Conservation (phyloP, 495 filamentous ascomycete genomes). For the Tuber melanosporum region DNA sequence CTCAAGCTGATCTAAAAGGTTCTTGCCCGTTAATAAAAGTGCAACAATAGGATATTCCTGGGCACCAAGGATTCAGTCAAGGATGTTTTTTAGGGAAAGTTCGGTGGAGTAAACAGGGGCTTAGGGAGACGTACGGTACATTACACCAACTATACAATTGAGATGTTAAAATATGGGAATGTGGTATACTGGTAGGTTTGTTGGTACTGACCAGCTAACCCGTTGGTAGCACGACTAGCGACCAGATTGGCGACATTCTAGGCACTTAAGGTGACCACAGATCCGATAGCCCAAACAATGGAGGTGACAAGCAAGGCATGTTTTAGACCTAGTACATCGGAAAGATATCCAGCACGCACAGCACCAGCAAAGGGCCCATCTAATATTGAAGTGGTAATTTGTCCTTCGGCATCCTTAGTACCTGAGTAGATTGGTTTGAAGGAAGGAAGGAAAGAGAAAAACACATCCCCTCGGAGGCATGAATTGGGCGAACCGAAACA, state of each 20-base stretch:
- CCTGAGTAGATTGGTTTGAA: not conserved
- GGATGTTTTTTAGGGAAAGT: constrained; percentile 59
- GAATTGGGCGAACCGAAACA: constrained; percentile 54
- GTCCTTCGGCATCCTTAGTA: not conserved
- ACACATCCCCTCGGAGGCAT: constrained; percentile 35
- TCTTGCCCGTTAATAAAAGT: constrained; percentile 57
- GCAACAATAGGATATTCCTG: constrained; percentile 66
- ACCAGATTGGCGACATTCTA: constrained; percentile 69
- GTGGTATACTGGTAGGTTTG: not conserved
- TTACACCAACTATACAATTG: constrained; percentile 55
- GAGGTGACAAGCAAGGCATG: constrained; percentile 43
- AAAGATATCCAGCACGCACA: constrained; percentile 58
- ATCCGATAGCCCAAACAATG: constrained; percentile 53
- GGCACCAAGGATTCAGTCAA: constrained; percentile 63
- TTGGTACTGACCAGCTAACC: constrained; percentile 47
- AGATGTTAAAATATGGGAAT: not conserved
- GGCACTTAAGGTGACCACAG: constrained; percentile 61
- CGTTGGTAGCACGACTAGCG: constrained; percentile 71
- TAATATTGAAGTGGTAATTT: constrained; percentile 64
- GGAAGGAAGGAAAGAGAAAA: not conserved
- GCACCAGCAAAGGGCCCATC: constrained; percentile 70
- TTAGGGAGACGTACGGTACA: constrained; percentile 54
- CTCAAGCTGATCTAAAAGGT: constrained; percentile 70
- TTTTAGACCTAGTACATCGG: constrained; percentile 63
- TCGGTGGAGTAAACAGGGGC: constrained; percentile 76